These are phyloP conservation scores for Zymoseptoria crescenta DNA, from an alignment of 2,329 filamentous ascomycete genomes.

Conservation along the genomic window DNA sequence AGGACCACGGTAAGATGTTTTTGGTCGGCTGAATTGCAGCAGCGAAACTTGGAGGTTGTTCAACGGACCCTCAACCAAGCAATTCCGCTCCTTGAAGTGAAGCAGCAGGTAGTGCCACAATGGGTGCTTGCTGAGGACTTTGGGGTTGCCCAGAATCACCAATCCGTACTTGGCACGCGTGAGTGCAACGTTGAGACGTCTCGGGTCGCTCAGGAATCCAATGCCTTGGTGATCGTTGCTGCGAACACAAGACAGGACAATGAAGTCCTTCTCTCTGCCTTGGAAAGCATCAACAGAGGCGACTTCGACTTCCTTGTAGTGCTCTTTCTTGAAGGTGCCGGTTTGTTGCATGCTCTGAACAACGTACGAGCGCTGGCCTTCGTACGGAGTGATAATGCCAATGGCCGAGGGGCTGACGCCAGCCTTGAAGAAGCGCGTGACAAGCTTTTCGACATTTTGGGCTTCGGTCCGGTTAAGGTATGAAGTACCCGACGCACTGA, in stretches of 20 bases:
- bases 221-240: constrained; percentile 99
- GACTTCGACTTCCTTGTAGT: constrained; percentile 97
- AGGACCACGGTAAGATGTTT: constrained; percentile 81
- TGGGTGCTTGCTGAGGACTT: constrained; percentile 94
- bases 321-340: constrained; percentile 95
- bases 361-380: constrained; percentile 95
- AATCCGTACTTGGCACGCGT: constrained; percentile 95
- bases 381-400: constrained; percentile 97
- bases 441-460: constrained; percentile 95
- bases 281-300: constrained; percentile 98
- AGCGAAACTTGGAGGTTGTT: constrained; percentile 94
- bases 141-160: constrained; percentile 94
- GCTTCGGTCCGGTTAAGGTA: constrained; percentile 97
- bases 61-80: constrained; percentile 88
- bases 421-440: constrained; percentile 97
- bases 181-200: constrained; percentile 87
- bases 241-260: constrained; percentile 92
- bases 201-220: constrained; percentile 48
- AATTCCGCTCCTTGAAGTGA: constrained; percentile 96
- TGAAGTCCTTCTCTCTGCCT: constrained; percentile 97
- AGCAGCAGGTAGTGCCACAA: constrained; percentile 92
- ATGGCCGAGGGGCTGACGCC: constrained; percentile 91
- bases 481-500: constrained; percentile 92
- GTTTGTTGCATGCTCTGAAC: constrained; percentile 99
- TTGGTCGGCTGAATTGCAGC: constrained; percentile 88